Evolutionary conservation across 2,329 filamentous ascomycete species (phyloP).

Genomic region (Elsinoe batatas): DNA sequence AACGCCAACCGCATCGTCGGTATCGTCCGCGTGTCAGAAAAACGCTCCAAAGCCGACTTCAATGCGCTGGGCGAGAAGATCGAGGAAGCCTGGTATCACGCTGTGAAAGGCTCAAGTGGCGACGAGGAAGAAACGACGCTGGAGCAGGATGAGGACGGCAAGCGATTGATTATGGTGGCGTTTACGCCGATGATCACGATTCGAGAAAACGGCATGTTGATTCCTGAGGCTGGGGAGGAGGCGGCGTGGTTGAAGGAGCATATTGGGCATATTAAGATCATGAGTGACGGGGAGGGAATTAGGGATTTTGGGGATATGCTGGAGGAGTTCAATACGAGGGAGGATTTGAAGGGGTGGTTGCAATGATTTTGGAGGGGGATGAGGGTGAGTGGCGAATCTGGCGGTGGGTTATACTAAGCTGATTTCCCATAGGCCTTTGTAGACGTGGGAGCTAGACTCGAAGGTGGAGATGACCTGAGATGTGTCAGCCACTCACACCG

Average conservation of each 20-base stretch:
- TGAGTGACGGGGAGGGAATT: not conserved
- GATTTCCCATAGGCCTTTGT: too few species aligned
- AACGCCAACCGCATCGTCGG: constrained; percentile 2
- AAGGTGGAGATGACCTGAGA: too few species aligned
- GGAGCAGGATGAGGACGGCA: constrained; percentile 3
- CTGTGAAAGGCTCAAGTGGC: not conserved
- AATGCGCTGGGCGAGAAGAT: constrained; percentile 1
- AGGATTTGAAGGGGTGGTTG: constrained; percentile 6
- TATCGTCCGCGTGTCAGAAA: not conserved
- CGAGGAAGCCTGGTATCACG: constrained; percentile 3
- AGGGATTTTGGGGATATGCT: constrained; percentile 1
- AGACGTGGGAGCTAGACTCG: too few species aligned
- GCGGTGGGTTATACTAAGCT: too few species aligned
- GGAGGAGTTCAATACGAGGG: not conserved
- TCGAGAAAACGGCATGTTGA: not conserved
- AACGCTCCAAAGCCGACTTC: not conserved
- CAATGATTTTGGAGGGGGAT: not conserved
- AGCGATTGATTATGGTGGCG: not conserved
- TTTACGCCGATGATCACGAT: constrained; percentile 10
- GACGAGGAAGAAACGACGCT: not conserved
- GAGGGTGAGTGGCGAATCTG: too few species aligned
- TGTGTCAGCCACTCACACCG: too few species aligned
- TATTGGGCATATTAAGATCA: constrained; percentile 2
- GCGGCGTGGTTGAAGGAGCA: constrained; percentile 2
- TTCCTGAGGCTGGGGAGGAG: not conserved